Base-by-base conservation (phyloP, 2,329 filamentous ascomycete genomes). In the Trichoderma sp. region DNA sequence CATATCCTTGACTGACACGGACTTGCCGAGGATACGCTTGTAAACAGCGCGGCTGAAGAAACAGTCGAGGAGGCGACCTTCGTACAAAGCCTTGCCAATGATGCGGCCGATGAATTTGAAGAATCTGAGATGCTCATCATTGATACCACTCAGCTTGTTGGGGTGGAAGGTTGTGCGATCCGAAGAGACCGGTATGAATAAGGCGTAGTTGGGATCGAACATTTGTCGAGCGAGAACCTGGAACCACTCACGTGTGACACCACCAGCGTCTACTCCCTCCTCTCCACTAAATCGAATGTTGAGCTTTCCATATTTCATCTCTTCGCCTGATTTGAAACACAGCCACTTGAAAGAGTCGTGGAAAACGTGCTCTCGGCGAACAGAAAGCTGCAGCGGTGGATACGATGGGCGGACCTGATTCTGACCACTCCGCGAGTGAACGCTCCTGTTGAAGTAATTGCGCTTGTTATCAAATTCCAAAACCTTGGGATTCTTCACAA, bases 71-170 rank as follows among this genome's bases (percentile, higher is more conserved):
- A 99, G 90, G 68, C 96, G 92, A 57, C 93, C 93, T 83, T 99
- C 96, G 79, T 98, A 99, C 60, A 99, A 86, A 47, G 96, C 96
- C 82, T 99, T 99, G 76, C 96, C 96, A 74, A 99, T 99, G 81
- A 99, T 94, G 61, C 96, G 92, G 53, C 96, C 96, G 76, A 99
- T 97, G 82, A 99, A 99, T 79, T 98, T 98, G 88, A 99, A 99
- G 87, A 97, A 99, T 84, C 93, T 89, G 70, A 98, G 82, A 83
- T 99, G 96, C 81, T 99, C 95, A 40, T 92, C 91, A 78, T 99
- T 99, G 86, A 98, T 91, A 56, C 90, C 90, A 80, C 95, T 98
- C 72, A 96, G 87, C 77, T 93, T 93, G 81, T 97, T 99, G 19
- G 96, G 96, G 80, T 99, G 96, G 90, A 99, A 99, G 0, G 96